A percentile compares a stretch with the other conserved stretches of the same genome.
Conservation (phyloP, 1,284 basidiomycete species). For the Phaffia rhodozyma region DNA sequence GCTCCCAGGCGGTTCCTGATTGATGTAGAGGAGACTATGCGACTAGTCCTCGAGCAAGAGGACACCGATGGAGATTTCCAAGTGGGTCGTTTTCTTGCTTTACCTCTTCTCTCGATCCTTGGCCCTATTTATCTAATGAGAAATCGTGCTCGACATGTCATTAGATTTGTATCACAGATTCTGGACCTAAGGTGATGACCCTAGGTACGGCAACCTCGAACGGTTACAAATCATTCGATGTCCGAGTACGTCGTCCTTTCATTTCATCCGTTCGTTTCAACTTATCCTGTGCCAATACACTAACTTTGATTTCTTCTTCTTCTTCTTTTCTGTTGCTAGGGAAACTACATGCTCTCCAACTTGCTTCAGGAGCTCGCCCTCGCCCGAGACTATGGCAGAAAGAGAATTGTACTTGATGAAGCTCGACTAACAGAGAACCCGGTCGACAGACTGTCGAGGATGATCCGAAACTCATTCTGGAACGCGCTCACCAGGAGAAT, state of each 20-base stretch:
- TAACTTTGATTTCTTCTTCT: background rate
- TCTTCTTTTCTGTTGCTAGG: conserved; percentile 41
- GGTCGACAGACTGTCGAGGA: conserved; percentile 87
- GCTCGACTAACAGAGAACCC: conserved; percentile 92
- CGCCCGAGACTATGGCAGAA: conserved; percentile 86
- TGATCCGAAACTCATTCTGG: conserved; percentile 99
- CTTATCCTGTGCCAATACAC: background rate
- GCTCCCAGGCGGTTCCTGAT: conserved; percentile 72
- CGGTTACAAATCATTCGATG: conserved; percentile 93
- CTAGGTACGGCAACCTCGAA: conserved; percentile 94
- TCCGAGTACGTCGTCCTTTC: conserved; percentile 52
- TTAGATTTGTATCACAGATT: conserved; percentile 91
- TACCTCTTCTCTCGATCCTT: background rate
- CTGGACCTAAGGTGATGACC: conserved; percentile 90
- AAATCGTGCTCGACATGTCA: conserved; percentile 20
- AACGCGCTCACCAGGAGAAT: conserved; percentile 91
- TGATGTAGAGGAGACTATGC: conserved; percentile 97
- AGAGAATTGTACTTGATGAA: conserved; percentile 96
- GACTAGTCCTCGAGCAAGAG: conserved; percentile 91
- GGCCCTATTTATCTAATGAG: background rate
- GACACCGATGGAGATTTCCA: conserved; percentile 91
- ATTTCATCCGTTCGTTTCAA: background rate
- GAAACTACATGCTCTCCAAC: conserved; percentile 97
- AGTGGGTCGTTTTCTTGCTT: conserved; percentile 25
- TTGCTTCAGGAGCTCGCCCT: conserved; percentile 96